These are phyloP conservation scores for Gastrodia elata DNA, from an alignment of 106 monocot genomes.

Conservation along the genomic window DNA sequence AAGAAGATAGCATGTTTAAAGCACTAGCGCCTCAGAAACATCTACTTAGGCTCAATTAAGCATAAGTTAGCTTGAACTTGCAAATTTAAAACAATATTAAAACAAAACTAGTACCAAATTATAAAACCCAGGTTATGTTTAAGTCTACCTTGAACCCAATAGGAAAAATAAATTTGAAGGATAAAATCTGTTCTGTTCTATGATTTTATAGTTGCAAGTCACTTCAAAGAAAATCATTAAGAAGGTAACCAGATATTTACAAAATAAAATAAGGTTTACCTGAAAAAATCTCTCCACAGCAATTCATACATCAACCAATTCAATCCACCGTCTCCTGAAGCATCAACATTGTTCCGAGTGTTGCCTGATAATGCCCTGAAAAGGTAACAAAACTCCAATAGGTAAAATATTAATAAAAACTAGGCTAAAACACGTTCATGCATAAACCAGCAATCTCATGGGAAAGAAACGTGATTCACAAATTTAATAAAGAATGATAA, in stretches of 20 bases:
- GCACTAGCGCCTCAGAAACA: no score
- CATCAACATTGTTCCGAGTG: constrained; percentile 26
- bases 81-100: no score
- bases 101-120: no score
- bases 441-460: neutral
- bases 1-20: neutral
- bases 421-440: neutral
- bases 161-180: no score
- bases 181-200: no score
- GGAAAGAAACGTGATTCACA: neutral
- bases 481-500: neutral
- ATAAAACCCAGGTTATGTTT: no score
- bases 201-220: no score
- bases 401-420: neutral
- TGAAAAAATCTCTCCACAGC: constrained; percentile 99
- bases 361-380: constrained; percentile 39
- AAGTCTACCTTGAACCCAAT: no score
- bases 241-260: neutral
- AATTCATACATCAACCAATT: constrained; percentile 96
- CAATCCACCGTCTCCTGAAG: constrained; percentile 41
- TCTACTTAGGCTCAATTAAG: no score
- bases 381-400: constrained; percentile 3
- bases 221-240: neutral
- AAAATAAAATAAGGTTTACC: constrained; percentile 27
- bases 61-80: no score